These are phyloP conservation scores for Nymphaea thermarum DNA, from an alignment of 164 flowering plant species.

Conservation along the genomic window DNA sequence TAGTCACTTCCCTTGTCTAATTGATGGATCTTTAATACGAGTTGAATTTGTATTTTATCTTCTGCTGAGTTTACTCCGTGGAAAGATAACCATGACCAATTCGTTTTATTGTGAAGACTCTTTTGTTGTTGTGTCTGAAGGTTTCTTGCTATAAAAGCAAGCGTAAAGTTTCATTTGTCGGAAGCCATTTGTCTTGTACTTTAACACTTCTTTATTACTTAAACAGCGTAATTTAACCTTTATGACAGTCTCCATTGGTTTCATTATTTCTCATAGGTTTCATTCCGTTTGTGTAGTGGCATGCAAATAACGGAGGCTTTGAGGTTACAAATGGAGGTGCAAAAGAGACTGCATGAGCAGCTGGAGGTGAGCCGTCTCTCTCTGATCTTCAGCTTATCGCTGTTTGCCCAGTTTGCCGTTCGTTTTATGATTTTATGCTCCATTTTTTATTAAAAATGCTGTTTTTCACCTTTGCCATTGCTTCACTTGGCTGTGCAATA, in stretches of 20 bases:
- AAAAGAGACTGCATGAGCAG: slow-evolving; percentile 88
- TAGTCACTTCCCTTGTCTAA: too few species aligned
- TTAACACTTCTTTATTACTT: neutral
- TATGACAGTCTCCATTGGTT: neutral
- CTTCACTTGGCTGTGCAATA: too few species aligned
- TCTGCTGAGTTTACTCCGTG: neutral
- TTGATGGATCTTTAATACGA: too few species aligned
- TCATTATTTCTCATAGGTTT: neutral
- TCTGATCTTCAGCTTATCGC: too few species aligned
- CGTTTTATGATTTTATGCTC: too few species aligned
- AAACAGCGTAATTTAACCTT: neutral
- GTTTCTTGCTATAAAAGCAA: neutral
- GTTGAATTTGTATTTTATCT: neutral
- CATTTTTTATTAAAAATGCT: too few species aligned
- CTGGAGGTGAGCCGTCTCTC: slow-evolving; percentile 47
- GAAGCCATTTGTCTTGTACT: neutral
- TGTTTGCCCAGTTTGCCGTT: too few species aligned
- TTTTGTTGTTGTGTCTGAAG: neutral
- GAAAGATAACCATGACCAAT: neutral
- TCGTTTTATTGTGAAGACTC: neutral
- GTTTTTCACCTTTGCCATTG: too few species aligned
- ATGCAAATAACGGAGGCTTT: slow-evolving; percentile 87
- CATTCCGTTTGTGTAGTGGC: slow-evolving; percentile 30
- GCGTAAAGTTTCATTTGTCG: neutral
- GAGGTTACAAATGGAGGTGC: slow-evolving; percentile 92